Evolutionary conservation across 2,329 filamentous ascomycete species (phyloP).

Genomic region (Pseudocercospora ulei): DNA sequence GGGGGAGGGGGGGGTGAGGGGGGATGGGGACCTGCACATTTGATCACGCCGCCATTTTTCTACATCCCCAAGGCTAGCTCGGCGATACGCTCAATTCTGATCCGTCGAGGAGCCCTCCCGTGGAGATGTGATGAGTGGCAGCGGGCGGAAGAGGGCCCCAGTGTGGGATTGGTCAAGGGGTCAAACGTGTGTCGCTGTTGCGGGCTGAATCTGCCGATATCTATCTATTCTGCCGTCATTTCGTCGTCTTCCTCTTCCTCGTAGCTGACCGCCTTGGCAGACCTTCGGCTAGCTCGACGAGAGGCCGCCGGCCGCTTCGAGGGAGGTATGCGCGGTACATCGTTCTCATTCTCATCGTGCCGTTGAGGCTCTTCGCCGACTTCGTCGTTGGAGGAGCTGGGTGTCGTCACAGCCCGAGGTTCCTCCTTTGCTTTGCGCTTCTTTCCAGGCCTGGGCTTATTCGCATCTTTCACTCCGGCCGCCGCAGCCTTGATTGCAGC

Average conservation of each 20-base stretch:
- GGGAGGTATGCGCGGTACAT: not conserved
- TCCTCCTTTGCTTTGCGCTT: slow-evolving; percentile 19
- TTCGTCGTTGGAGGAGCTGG: slow-evolving; percentile 16
- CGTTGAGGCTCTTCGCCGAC: slow-evolving; percentile 8
- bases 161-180: too few species aligned
- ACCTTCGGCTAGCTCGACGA: slow-evolving; percentile 15
- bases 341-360: slow-evolving; percentile 12
- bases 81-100: too few species aligned
- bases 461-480: slow-evolving; percentile 13
- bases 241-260: slow-evolving; percentile 17
- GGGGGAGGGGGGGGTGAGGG: too few species aligned
- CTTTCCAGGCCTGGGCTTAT: slow-evolving; percentile 9
- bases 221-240: slow-evolving; percentile 3
- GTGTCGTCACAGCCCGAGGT: slow-evolving; percentile 16
- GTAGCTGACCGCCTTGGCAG: slow-evolving; percentile 21
- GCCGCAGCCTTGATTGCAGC: slow-evolving; percentile 20
- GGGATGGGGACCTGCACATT: too few species aligned
- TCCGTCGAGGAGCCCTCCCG: too few species aligned
- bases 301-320: slow-evolving; percentile 12
- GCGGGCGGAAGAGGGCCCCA: too few species aligned
- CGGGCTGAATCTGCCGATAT: too few species aligned
- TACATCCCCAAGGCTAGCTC: too few species aligned
- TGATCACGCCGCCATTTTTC: too few species aligned
- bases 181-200: too few species aligned
- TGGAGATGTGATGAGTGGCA: too few species aligned